Conservation (phyloP, 1,284 basidiomycete genomes). For the Naganishia sp. region DNA sequence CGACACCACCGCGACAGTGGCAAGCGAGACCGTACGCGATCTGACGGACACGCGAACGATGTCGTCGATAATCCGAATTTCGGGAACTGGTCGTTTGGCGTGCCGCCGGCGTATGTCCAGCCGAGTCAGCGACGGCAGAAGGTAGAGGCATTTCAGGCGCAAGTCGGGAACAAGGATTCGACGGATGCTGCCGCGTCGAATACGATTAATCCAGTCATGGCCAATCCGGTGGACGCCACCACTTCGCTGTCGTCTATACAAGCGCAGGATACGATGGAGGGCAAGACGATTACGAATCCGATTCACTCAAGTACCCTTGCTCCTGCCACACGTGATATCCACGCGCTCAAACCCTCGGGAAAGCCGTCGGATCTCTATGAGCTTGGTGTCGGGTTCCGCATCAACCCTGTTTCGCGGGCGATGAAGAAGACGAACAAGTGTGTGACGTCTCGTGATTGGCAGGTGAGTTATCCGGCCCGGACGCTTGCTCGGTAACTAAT, state of each 20-base stretch:
- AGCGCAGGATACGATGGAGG: background rate
- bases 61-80: slow-evolving; percentile 11
- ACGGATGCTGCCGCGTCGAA: background rate
- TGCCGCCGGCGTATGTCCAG: slow-evolving; percentile 26
- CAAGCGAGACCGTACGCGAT: slow-evolving; percentile 24
- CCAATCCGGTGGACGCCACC: slow-evolving; percentile 9
- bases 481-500: slow-evolving; percentile 17
- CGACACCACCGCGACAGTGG: slow-evolving; percentile 20
- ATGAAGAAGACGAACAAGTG: slow-evolving; percentile 70
- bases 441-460: slow-evolving; percentile 74
- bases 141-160: slow-evolving; percentile 13
- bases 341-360: slow-evolving; percentile 53
- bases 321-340: background rate
- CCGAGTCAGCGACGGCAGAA: slow-evolving; percentile 9
- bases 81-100: slow-evolving; percentile 25
- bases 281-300: slow-evolving; percentile 13
- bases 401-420: slow-evolving; percentile 71
- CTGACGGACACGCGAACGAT: slow-evolving; percentile 8
- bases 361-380: slow-evolving; percentile 60
- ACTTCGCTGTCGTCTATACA: background rate
- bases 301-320: slow-evolving; percentile 7
- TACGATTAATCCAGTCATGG: slow-evolving; percentile 16
- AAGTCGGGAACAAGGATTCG: background rate
- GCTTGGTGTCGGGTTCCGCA: slow-evolving; percentile 68
- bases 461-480: slow-evolving; percentile 44